Base-by-base conservation (phyloP, 164 flowering plant genomes). In the Protea cynaroides region DNA sequence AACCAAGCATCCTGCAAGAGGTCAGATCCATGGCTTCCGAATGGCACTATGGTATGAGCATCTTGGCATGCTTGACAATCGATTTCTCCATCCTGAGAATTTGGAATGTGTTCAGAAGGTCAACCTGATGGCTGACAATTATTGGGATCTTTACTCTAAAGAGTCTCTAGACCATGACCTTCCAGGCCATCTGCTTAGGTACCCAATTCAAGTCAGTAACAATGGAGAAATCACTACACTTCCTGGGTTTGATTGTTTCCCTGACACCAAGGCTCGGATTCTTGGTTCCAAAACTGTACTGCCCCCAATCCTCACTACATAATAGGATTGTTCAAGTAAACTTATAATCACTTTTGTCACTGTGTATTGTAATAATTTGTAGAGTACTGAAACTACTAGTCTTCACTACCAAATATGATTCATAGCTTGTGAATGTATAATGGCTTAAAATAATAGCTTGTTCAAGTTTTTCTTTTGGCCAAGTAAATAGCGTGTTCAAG, bases 21-120 rank as follows among this genome's bases (percentile, higher is more conserved):
- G 94, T 0, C 85, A 86, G 54, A 74, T 90, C 38, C 83, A 86
- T 65, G 90, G 97, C 21, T 83, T 88, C 67, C 70, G 97, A 19
- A 83, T 86, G 90, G 79, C 92, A 23, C 71, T 90, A 47, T 88
- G 97, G 95, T 84, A 82, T 40, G 94, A 90, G 67, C 97, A 90
- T 75, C 65, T 86, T 22, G 84, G 89, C 53, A 63, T 75, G 79
- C 66, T 81, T 1, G 75, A 84, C 8, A 63, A 75, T 61, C 44
- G 70, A 19, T 90, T 84, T 65, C 50, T 63, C 18, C 63, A 73
- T 8, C 94, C 96, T 0, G 80, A 86, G 59, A 83, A 80, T 59
- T 29, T 76, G 49, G 85, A 82, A 34, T 90, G 94, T 61, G 62
- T 81, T 23, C 78, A 63, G 18, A 77, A 71, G 73, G 79, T 88